Percentiles rank a stretch among this genome's conserved stretches.
These are phyloP conservation scores for Sclerotinia subarctica DNA, from an alignment of 2,329 filamentous ascomycete species.

Conservation along the genomic window DNA sequence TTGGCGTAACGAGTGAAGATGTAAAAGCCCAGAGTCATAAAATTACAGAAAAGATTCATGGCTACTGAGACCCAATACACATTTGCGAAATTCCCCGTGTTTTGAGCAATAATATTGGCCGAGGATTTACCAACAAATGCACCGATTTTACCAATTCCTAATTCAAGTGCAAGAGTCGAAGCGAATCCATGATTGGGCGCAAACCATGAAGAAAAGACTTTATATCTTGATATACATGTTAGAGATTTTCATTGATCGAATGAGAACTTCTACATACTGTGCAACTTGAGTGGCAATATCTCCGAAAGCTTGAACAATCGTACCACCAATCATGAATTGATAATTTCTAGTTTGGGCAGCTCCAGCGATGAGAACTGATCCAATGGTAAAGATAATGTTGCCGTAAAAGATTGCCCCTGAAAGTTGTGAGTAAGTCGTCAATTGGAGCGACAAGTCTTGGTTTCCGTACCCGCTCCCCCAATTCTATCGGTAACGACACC, in stretches of 20 bases:
- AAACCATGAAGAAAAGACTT: slow-evolving; percentile 64
- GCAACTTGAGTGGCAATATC: slow-evolving; percentile 63
- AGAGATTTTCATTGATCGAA: not conserved
- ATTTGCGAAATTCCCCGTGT: slow-evolving; percentile 59
- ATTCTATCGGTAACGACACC: slow-evolving; percentile 57
- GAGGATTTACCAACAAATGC: slow-evolving; percentile 59
- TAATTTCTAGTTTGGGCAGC: slow-evolving; percentile 55
- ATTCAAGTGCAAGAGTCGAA: slow-evolving; percentile 57
- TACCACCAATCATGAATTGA: slow-evolving; percentile 58
- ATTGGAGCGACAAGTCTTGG: not conserved
- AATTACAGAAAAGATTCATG: slow-evolving; percentile 62
- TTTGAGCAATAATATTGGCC: slow-evolving; percentile 47
- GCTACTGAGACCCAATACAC: slow-evolving; percentile 60
- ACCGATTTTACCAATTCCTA: slow-evolving; percentile 59
- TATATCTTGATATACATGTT: slow-evolving; percentile 43
- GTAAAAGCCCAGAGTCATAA: slow-evolving; percentile 52
- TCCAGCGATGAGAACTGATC: slow-evolving; percentile 57
- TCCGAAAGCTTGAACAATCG: slow-evolving; percentile 47
- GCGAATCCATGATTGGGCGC: slow-evolving; percentile 60
- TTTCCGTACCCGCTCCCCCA: slow-evolving; percentile 50
- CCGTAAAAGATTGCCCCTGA: slow-evolving; percentile 52
- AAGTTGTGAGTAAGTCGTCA: not conserved
- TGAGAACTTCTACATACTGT: slow-evolving; percentile 38
- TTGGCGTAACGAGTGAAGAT: slow-evolving; percentile 50
- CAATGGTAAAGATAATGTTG: slow-evolving; percentile 57